phyloP scores from a whole-genome alignment of 169 alveolate species.

The Perkinsus olseni region DNA sequence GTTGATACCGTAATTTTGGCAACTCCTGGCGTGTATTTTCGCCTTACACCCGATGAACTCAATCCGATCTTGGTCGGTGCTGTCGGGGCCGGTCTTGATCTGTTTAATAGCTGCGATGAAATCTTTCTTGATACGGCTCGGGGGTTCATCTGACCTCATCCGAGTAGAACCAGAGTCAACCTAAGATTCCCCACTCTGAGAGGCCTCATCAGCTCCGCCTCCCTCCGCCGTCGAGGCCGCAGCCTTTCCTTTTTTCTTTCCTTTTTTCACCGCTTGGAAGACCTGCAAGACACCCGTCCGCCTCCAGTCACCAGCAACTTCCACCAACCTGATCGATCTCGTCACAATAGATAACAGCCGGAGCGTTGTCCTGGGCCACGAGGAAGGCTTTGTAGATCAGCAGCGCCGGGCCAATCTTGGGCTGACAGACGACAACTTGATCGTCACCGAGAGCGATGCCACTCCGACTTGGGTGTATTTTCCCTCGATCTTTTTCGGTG shows the following conservation, averaged over 20 bases:
- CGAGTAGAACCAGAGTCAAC: neutral
- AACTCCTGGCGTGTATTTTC: no score
- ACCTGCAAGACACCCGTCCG: slow-evolving; percentile 7
- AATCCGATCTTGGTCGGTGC: slow-evolving; percentile 51
- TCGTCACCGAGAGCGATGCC: no score
- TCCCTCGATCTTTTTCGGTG: slow-evolving; percentile 61
- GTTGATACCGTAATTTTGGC: no score
- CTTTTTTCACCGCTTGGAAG: slow-evolving; percentile 51
- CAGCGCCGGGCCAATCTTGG: slow-evolving; percentile 44
- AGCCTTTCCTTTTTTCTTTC: slow-evolving; percentile 35
- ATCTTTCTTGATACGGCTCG: neutral
- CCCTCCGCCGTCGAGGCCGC: no score
- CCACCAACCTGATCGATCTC: slow-evolving; percentile 54
- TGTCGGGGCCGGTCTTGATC: slow-evolving; percentile 11
- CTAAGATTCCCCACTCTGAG: slow-evolving; percentile 33
- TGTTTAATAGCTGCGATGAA: neutral
- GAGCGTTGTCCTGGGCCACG: slow-evolving; percentile 73
- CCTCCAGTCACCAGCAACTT: neutral
- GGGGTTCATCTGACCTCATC: neutral
- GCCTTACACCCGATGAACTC: slow-evolving; percentile 62
- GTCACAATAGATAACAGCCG: slow-evolving; percentile 75
- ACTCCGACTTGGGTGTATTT: slow-evolving; percentile 35
- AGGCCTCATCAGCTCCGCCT: slow-evolving; percentile 42
- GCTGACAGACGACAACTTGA: no score
- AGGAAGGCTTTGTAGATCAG: slow-evolving; percentile 54